Conservation (phyloP, 306 rosid species). For the Begonia loranthoides region DNA sequence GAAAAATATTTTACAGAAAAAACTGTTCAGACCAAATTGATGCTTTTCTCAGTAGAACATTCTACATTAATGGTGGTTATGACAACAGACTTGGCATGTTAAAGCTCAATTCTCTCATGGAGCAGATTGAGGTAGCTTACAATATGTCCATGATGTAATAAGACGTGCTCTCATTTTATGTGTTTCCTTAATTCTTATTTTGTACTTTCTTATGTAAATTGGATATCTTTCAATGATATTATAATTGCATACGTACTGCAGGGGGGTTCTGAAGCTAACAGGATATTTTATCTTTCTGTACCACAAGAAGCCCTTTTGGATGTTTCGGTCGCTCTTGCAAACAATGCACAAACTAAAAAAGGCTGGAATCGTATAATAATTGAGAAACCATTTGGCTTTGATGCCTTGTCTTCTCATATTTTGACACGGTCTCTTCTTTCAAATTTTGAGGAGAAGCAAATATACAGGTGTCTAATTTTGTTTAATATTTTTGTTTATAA, state of each 20-base stretch:
- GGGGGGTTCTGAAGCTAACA: constrained; percentile 59
- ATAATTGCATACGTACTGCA: constrained; percentile 41
- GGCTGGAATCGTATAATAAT: constrained; percentile 92
- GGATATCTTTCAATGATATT: constrained; percentile 9
- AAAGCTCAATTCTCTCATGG: constrained; percentile 56
- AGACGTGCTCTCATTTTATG: constrained; percentile 6
- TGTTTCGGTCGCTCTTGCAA: constrained; percentile 55
- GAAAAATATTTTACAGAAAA: constrained; percentile 24
- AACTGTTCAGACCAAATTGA: constrained; percentile 67
- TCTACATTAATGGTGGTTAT: constrained; percentile 57
- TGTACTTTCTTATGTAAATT: constrained; percentile 16
- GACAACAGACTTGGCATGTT: constrained; percentile 70
- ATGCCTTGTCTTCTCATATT: constrained; percentile 54
- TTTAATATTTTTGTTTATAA: neutral
- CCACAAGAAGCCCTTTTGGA: constrained; percentile 89
- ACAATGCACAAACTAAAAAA: constrained; percentile 58
- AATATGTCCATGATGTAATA: too few relatives aligned
- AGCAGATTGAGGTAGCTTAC: constrained; percentile 64
- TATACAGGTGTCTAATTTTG: constrained; percentile 50
- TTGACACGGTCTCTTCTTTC: constrained; percentile 72
- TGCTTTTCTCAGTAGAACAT: constrained; percentile 62
- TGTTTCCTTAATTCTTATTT: constrained; percentile 7
- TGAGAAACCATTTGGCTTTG: constrained; percentile 90
- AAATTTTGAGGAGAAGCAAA: constrained; percentile 70
- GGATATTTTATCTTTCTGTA: constrained; percentile 92